Evolutionary conservation across 2,329 filamentous ascomycete species (phyloP).

Genomic region (Calonectria pteridis): DNA sequence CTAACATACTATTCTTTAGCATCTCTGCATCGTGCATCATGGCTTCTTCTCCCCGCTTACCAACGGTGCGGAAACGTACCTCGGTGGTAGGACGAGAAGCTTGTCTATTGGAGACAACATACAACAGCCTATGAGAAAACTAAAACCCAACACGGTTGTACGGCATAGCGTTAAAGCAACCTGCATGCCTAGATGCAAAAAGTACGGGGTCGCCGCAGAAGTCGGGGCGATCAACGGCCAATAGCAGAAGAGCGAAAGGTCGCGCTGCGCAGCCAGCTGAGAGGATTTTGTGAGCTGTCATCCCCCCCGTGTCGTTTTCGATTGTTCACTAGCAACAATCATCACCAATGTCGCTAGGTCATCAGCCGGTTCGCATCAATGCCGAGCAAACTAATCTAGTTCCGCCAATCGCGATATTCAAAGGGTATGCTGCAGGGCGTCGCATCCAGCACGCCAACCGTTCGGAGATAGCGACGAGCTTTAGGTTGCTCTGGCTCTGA

Average conservation of each 20-base stretch:
- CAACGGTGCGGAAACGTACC: neutral
- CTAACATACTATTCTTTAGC: neutral
- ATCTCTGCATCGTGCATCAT: neutral
- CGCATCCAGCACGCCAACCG: conserved; percentile 14
- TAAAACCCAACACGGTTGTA: neutral
- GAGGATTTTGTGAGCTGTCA: conserved; percentile 20
- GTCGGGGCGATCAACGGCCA: neutral
- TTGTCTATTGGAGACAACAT: conserved; percentile 1
- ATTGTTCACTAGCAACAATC: conserved; percentile 2
- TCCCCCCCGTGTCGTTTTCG: neutral
- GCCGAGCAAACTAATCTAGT: neutral
- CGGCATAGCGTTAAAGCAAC: conserved; percentile 4
- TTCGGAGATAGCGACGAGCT: conserved; percentile 24
- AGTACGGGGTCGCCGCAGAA: conserved; percentile 12
- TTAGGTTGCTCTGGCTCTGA: neutral
- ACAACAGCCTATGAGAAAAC: neutral
- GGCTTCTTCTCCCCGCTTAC: neutral
- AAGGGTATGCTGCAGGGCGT: conserved; percentile 9
- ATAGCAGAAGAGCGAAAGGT: neutral
- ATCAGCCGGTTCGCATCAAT: conserved; percentile 1
- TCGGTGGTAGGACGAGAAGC: neutral
- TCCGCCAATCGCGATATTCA: conserved; percentile 13
- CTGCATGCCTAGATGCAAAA: conserved; percentile 8
- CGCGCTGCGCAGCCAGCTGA: conserved; percentile 3
- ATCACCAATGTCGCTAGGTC: neutral